Evolutionary conservation across 352 stramenopile genomes (phyloP).

Genomic region (Phytopythium litorale): DNA sequence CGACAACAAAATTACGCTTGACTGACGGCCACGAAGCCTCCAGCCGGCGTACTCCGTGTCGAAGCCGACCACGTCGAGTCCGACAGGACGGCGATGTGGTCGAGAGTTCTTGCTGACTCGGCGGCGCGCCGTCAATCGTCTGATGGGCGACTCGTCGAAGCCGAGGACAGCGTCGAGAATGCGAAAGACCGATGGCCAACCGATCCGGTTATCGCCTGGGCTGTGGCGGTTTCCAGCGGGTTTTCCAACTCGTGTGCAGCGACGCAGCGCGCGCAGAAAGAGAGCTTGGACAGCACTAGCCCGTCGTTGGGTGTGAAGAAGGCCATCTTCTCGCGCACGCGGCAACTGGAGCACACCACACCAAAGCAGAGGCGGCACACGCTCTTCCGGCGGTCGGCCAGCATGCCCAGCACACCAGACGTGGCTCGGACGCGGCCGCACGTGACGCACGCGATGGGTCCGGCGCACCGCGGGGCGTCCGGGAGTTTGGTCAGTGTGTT

Average conservation of each 20-base stretch:
- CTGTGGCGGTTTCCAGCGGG: background rate
- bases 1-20: background rate
- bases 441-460: constrained; percentile 2
- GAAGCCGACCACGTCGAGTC: background rate
- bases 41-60: background rate
- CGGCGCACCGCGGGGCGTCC: constrained; percentile 5
- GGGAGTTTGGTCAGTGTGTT: constrained; percentile 14
- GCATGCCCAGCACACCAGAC: background rate
- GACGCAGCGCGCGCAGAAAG: constrained; percentile 35
- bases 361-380: constrained; percentile 31
- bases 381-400: constrained; percentile 12
- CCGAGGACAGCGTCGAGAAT: background rate
- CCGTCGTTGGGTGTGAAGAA: constrained; percentile 25
- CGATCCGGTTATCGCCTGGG: background rate
- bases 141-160: background rate
- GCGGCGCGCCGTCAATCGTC: constrained; percentile 5
- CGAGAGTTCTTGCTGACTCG: background rate
- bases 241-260: background rate
- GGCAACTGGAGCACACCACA: constrained; percentile 25
- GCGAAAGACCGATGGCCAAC: background rate
- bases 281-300: constrained; percentile 25
- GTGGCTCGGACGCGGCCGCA: constrained; percentile 13
- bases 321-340: constrained; percentile 23
- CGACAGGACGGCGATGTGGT: constrained; percentile 2
- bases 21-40: background rate